Evolutionary conservation across 306 rosid species (phyloP).

Genomic region (Cicer bijugum): DNA sequence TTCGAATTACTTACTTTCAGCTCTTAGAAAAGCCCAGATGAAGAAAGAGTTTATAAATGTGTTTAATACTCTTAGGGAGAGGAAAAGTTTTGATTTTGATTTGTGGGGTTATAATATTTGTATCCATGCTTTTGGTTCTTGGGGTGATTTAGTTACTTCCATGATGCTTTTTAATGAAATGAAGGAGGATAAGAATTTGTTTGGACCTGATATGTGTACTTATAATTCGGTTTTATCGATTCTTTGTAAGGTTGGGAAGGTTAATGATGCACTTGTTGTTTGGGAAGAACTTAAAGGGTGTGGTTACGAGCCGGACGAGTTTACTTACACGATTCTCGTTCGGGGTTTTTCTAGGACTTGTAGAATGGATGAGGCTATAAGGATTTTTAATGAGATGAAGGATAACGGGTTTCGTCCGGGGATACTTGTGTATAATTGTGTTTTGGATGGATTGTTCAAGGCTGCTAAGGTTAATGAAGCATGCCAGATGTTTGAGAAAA

Average conservation of each 20-base stretch:
- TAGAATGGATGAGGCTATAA: conserved; percentile 62
- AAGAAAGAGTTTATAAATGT: conserved; percentile 61
- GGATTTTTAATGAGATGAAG: conserved; percentile 71
- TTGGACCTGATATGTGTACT: conserved; percentile 76
- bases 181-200: conserved; percentile 54
- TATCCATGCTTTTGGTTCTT: conserved; percentile 82
- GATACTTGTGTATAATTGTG: conserved; percentile 70
- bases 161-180: conserved; percentile 67
- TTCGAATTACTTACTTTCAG: conserved; percentile 66
- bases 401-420: conserved; percentile 57
- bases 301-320: conserved; percentile 72
- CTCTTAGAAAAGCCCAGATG: conserved; percentile 70
- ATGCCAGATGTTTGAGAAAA: conserved; percentile 82
- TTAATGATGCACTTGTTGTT: conserved; percentile 68
- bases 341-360: conserved; percentile 75
- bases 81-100: conserved; percentile 55
- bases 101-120: conserved; percentile 69
- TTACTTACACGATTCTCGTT: conserved; percentile 66
- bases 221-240: conserved; percentile 73
- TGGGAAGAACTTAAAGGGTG: conserved; percentile 80
- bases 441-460: conserved; percentile 76
- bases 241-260: conserved; percentile 75
- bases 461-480: conserved; percentile 69
- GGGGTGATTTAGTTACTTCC: conserved; percentile 77
- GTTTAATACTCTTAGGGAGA: conserved; percentile 59